Percentiles rank a stretch among this genome's conserved stretches.
phyloP scores from a whole-genome alignment of 192 early-diverging fungal species.

The Coemansia sp. region DNA sequence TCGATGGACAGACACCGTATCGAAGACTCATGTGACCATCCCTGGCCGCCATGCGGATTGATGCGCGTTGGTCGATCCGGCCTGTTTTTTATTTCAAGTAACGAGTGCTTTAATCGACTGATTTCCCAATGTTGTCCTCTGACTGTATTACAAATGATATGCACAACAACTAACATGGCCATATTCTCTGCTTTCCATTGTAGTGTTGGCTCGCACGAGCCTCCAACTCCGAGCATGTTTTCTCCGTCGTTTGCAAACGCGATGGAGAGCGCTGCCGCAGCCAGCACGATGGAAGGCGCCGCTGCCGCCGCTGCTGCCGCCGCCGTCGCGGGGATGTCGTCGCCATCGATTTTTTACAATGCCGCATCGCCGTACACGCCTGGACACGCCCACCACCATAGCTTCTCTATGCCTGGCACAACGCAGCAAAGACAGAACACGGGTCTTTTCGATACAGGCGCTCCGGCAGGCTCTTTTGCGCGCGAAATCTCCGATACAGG shows the following conservation, averaged over 20 bases:
- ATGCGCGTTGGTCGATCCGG: slow-evolving; percentile 7
- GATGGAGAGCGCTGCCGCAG: slow-evolving; percentile 52
- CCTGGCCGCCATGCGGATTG: slow-evolving; percentile 6
- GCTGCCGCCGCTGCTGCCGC: slow-evolving; percentile 33
- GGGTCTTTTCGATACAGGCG: slow-evolving; percentile 23
- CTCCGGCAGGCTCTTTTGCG: slow-evolving; percentile 23
- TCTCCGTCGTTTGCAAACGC: slow-evolving; percentile 71
- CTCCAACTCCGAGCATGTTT: slow-evolving; percentile 70
- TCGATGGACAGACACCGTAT: slow-evolving; percentile 1
- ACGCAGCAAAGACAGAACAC: slow-evolving; percentile 22
- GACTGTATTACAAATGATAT: not conserved
- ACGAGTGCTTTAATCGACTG: not conserved
- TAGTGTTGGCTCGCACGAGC: slow-evolving; percentile 40
- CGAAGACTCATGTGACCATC: slow-evolving; percentile 9
- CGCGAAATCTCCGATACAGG: slow-evolving; percentile 9
- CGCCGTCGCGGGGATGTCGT: slow-evolving; percentile 36
- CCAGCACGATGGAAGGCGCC: slow-evolving; percentile 41
- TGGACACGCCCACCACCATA: slow-evolving; percentile 36
- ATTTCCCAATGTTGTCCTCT: not conserved
- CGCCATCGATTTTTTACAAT: slow-evolving; percentile 45
- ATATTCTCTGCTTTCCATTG: not conserved
- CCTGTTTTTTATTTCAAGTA: slow-evolving; percentile 3
- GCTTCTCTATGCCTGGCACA: slow-evolving; percentile 42
- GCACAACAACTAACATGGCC: not conserved
- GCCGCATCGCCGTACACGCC: slow-evolving; percentile 46